Conservation (phyloP, 2,329 filamentous ascomycete genomes). For the Epichloe gansuensis region DNA sequence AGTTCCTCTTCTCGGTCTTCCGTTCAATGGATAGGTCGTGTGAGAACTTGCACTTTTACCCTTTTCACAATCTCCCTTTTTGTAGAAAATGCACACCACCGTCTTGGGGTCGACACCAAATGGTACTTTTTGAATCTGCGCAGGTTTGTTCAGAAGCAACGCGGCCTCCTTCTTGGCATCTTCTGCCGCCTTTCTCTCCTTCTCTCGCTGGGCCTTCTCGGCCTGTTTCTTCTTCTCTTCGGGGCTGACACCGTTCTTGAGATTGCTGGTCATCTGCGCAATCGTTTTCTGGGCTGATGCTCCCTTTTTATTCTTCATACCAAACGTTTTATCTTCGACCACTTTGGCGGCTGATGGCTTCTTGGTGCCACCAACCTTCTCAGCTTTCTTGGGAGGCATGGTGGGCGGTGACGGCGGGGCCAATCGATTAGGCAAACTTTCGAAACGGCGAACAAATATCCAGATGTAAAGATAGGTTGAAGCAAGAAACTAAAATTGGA, state of each 20-base stretch:
- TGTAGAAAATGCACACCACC: constrained; percentile 90
- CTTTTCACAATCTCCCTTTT: constrained; percentile 96
- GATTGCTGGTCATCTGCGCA: constrained; percentile 64
- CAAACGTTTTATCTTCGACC: constrained; percentile 93
- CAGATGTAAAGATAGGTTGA: neutral
- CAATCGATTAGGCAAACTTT: neutral
- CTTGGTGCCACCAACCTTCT: constrained; percentile 41
- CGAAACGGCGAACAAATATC: neutral
- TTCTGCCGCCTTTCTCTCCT: constrained; percentile 86
- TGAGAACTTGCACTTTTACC: constrained; percentile 96
- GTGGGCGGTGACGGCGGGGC: constrained; percentile 27
- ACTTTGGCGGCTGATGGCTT: constrained; percentile 46
- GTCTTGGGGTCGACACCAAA: constrained; percentile 98
- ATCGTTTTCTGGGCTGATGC: constrained; percentile 83
- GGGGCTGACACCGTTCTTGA: constrained; percentile 61
- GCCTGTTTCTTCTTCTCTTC: constrained; percentile 75
- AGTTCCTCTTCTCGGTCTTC: constrained; percentile 81
- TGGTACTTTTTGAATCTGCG: constrained; percentile 93
- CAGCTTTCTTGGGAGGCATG: constrained; percentile 62
- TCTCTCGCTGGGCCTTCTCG: constrained; percentile 56
- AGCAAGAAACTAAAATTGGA: neutral
- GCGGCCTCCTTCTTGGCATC: constrained; percentile 69
- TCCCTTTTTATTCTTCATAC: constrained; percentile 99
- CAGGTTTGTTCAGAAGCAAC: constrained; percentile 76
- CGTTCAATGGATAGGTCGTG: constrained; percentile 84